These are phyloP conservation scores for Teratosphaeria destructans DNA, from an alignment of 2,329 filamentous ascomycete species.

Conservation along the genomic window DNA sequence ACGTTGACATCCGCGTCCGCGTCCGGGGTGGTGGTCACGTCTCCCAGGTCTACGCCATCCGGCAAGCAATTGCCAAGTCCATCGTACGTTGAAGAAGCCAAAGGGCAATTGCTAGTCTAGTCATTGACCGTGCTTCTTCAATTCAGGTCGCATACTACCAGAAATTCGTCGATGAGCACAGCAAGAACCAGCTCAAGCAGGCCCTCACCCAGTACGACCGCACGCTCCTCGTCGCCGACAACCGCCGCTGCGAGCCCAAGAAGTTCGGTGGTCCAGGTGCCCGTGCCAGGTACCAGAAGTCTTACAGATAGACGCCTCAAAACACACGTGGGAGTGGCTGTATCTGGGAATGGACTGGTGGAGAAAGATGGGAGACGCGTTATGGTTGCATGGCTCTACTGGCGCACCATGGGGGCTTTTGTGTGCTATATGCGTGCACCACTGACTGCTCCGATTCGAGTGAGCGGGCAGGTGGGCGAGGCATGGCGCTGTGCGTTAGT, in stretches of 20 bases:
- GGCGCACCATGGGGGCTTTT: slow-evolving; percentile 3
- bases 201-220: slow-evolving; percentile 92
- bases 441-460: neutral
- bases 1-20: slow-evolving; percentile 94
- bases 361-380: neutral
- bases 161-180: slow-evolving; percentile 99
- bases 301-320: slow-evolving; percentile 69
- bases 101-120: neutral
- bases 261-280: slow-evolving; percentile 93
- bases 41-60: slow-evolving; percentile 95
- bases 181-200: slow-evolving; percentile 99
- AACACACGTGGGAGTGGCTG: neutral
- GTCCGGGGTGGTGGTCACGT: slow-evolving; percentile 96
- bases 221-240: slow-evolving; percentile 96
- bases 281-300: slow-evolving; percentile 96
- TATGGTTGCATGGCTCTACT: slow-evolving; percentile 4
- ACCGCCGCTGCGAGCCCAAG: slow-evolving; percentile 98
- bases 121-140: neutral
- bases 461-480: neutral
- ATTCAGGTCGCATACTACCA: slow-evolving; percentile 81
- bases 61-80: slow-evolving; percentile 96
- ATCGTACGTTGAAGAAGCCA: slow-evolving; percentile 43
- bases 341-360: slow-evolving; percentile 1
- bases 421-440: slow-evolving; percentile 4
- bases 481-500: neutral